Conservation (phyloP, 495 filamentous ascomycete species). For the Evernia prunastri region DNA sequence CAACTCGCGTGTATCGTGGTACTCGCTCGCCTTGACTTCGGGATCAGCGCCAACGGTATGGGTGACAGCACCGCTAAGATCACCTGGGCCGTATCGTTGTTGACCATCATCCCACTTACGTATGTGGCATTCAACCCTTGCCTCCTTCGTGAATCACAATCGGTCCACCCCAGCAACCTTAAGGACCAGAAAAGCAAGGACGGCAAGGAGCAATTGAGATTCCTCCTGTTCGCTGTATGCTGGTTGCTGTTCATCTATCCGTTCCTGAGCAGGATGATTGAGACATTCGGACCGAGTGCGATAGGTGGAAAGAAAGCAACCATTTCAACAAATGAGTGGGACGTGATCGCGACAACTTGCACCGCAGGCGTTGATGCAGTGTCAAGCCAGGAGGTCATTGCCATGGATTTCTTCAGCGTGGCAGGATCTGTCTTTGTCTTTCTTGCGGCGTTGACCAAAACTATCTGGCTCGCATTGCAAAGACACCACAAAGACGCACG, state of each 20-base stretch:
- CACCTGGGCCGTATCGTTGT: constrained; percentile 29
- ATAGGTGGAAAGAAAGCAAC: constrained; percentile 16
- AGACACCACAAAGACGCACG: constrained; percentile 15
- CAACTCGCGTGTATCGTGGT: constrained; percentile 34
- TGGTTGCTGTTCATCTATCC: constrained; percentile 27
- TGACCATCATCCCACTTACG: constrained; percentile 28
- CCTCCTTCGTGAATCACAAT: constrained; percentile 7
- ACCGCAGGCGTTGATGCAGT: constrained; percentile 6
- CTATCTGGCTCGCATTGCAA: constrained; percentile 16
- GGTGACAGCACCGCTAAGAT: constrained; percentile 32
- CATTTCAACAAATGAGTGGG: constrained; percentile 13
- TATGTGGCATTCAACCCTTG: constrained; percentile 20
- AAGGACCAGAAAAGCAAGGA: constrained; percentile 1
- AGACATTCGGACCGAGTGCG: constrained; percentile 20
- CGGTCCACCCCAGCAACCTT: not conserved
- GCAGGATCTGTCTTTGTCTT: constrained; percentile 20
- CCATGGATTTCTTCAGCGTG: constrained; percentile 23
- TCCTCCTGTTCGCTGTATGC: constrained; percentile 21
- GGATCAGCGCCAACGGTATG: constrained; percentile 28
- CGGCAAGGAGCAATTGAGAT: constrained; percentile 17
- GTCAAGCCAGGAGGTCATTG: not conserved
- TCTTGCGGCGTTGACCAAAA: constrained; percentile 6
- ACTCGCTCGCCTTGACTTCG: constrained; percentile 32
- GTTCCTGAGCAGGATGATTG: constrained; percentile 27
- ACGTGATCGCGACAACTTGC: constrained; percentile 8